Base-by-base conservation (phyloP, 352 stramenopile genomes). In the Hyaloperonospora brassicae region DNA sequence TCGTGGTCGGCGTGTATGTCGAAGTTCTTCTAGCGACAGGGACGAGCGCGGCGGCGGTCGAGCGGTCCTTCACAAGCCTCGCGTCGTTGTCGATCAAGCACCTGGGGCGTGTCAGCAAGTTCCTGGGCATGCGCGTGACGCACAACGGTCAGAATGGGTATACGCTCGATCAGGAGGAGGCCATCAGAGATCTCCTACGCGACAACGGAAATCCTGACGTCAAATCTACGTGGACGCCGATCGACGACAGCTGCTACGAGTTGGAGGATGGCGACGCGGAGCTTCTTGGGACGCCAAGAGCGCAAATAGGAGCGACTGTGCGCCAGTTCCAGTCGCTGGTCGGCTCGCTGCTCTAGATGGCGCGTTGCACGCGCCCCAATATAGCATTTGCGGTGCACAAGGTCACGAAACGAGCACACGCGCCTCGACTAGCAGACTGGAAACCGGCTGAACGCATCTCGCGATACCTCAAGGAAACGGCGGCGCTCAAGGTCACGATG, bases 1-100 rank as follows among this genome's bases (percentile, higher is more conserved):
- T 53, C 0, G n/a, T 70, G 1, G 55, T 66, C 0, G 65, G 60
- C 0, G 44, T 55, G 1, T 72, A 73, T 41, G 57, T 72, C 0
- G 59, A 73, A 12, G 70, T 73, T 12, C 9, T 75, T 0, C 35
- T 75, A 0, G 55, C 59, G 0, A 72, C 56, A 0, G 56, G 31
- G 0, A 67, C 56, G 0, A 41, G 27, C 27, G 7, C 21, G 8
- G 2, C 30, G 2, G 45, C 23, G 0, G 27, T 64, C 6, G 48
- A 59, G 34, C 30, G 24, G 0, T 65, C 62, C 40, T 52, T 31
- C 27, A n/a, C n/a, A n/a, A 7, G 27, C 27, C 7, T 7, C 27
- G 3, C 27, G 27, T 31, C 27, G 27, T 7, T 31, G 27, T 31
- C 7, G 3, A 7, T 31, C 27, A 31, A 7, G 27, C 3, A 31